A percentile compares a stretch with the other conserved stretches of the same genome.
Conservation (phyloP, 2,329 filamentous ascomycete species). For the Botrytis aclada region DNA sequence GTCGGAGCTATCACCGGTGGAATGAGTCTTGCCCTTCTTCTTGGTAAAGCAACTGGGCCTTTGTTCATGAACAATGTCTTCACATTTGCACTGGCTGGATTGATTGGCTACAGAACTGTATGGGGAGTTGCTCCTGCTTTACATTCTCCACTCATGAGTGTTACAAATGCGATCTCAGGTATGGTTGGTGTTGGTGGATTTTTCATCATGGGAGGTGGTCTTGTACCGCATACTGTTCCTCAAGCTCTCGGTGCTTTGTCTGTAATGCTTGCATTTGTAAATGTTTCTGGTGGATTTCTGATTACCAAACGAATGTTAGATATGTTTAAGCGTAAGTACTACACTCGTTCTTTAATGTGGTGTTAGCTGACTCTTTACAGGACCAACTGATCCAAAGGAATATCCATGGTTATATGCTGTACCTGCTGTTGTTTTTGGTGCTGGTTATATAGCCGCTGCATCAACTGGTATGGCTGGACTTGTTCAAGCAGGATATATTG, state of each 20-base stretch:
- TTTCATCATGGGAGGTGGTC: constrained; percentile 84
- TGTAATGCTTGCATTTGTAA: constrained; percentile 82
- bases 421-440: constrained; percentile 73
- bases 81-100: constrained; percentile 76
- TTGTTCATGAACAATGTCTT: constrained; percentile 87
- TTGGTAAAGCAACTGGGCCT: constrained; percentile 78
- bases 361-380: constrained; percentile 36
- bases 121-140: constrained; percentile 83
- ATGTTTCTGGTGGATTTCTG: constrained; percentile 84
- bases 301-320: constrained; percentile 93
- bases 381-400: constrained; percentile 80
- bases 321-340: constrained; percentile 70
- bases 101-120: constrained; percentile 84
- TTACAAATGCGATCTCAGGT: constrained; percentile 78
- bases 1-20: constrained; percentile 72
- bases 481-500: constrained; percentile 82
- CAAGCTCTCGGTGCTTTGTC: constrained; percentile 75
- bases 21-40: constrained; percentile 70
- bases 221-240: constrained; percentile 72
- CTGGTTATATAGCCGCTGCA: constrained; percentile 76
- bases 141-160: constrained; percentile 87
- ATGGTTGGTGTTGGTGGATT: constrained; percentile 88
- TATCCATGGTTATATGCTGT: constrained; percentile 85
- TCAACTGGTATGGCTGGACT: constrained; percentile 79
- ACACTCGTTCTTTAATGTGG: neutral